Evolutionary conservation across 2,329 filamentous ascomycete species (phyloP).

Genomic region (Aspergillus tubingensis): DNA sequence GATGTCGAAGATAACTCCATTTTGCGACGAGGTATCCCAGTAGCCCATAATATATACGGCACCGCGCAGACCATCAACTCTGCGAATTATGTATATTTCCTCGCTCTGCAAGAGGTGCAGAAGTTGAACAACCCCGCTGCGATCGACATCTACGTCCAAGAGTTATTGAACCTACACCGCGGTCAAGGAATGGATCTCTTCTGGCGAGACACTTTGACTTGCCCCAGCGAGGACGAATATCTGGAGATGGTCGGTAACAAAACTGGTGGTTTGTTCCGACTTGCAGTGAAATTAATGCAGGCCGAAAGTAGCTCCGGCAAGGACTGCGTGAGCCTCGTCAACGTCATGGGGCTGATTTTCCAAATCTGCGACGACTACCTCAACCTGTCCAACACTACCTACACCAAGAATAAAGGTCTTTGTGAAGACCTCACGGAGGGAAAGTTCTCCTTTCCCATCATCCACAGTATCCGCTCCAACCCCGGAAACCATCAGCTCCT

Average conservation of each 20-base stretch:
- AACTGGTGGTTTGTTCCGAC: slow-evolving; percentile 51
- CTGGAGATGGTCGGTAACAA: slow-evolving; percentile 54
- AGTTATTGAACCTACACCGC: slow-evolving; percentile 50
- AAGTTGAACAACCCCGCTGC: slow-evolving; percentile 43
- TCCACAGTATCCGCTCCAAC: slow-evolving; percentile 80
- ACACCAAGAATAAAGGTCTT: slow-evolving; percentile 86
- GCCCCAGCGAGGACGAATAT: slow-evolving; percentile 51
- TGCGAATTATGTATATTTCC: slow-evolving; percentile 53
- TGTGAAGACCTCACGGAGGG: slow-evolving; percentile 96
- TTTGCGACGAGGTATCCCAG: slow-evolving; percentile 51
- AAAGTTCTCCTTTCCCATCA: slow-evolving; percentile 95
- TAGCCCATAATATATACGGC: slow-evolving; percentile 54
- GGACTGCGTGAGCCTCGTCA: slow-evolving; percentile 67
- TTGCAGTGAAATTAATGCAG: slow-evolving; percentile 51
- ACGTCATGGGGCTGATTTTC: slow-evolving; percentile 48
- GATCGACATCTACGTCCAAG: slow-evolving; percentile 48
- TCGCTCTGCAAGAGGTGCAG: slow-evolving; percentile 46
- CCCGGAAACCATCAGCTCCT: slow-evolving; percentile 67
- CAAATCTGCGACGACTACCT: slow-evolving; percentile 73
- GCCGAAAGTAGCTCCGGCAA: slow-evolving; percentile 41
- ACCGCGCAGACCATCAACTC: slow-evolving; percentile 55
- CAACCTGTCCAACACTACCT: slow-evolving; percentile 73
- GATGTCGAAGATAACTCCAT: slow-evolving; percentile 53
- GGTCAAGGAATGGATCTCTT: slow-evolving; percentile 54
- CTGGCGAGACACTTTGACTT: slow-evolving; percentile 50